phyloP scores from a whole-genome alignment of 345 rosid species.

The Nasturtium officinale region DNA sequence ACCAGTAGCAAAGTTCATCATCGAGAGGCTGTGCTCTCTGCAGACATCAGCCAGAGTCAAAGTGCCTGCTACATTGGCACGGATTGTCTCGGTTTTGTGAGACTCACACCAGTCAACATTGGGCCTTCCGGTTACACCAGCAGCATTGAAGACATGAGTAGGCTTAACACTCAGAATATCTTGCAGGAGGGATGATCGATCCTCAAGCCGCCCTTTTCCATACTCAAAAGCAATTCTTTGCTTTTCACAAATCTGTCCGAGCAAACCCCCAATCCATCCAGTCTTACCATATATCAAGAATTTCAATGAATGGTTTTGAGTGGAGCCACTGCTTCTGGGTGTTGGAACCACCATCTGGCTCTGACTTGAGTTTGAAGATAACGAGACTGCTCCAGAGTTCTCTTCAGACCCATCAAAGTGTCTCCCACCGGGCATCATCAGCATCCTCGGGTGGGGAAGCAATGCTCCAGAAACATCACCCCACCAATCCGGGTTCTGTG shows the following conservation, averaged over 20 bases:
- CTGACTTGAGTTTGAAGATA: slow-evolving; percentile 48
- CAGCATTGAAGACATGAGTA: slow-evolving; percentile 77
- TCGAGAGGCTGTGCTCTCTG: slow-evolving; percentile 60
- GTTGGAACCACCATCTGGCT: slow-evolving; percentile 64
- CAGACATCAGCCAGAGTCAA: slow-evolving; percentile 70
- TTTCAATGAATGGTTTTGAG: slow-evolving; percentile 49
- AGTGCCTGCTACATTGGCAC: slow-evolving; percentile 69
- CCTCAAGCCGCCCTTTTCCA: slow-evolving; percentile 69
- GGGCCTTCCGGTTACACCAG: slow-evolving; percentile 74
- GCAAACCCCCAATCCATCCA: slow-evolving; percentile 76
- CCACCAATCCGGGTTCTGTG: slow-evolving; percentile 85
- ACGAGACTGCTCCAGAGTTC: slow-evolving; percentile 47
- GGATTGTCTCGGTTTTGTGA: slow-evolving; percentile 65
- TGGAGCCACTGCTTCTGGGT: slow-evolving; percentile 38
- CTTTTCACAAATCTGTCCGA: slow-evolving; percentile 63
- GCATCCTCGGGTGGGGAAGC: slow-evolving; percentile 88
- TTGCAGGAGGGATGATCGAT: slow-evolving; percentile 56
- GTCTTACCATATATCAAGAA: slow-evolving; percentile 72
- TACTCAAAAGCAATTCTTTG: slow-evolving; percentile 65
- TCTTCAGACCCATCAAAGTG: slow-evolving; percentile 69
- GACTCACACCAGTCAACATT: slow-evolving; percentile 81
- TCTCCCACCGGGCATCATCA: slow-evolving; percentile 87
- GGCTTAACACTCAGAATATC: slow-evolving; percentile 61
- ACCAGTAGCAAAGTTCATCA: slow-evolving; percentile 76
- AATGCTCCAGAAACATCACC: slow-evolving; percentile 84